These are phyloP conservation scores for Cystoisospora suis DNA, from an alignment of 169 alveolate genomes.

Conservation along the genomic window DNA sequence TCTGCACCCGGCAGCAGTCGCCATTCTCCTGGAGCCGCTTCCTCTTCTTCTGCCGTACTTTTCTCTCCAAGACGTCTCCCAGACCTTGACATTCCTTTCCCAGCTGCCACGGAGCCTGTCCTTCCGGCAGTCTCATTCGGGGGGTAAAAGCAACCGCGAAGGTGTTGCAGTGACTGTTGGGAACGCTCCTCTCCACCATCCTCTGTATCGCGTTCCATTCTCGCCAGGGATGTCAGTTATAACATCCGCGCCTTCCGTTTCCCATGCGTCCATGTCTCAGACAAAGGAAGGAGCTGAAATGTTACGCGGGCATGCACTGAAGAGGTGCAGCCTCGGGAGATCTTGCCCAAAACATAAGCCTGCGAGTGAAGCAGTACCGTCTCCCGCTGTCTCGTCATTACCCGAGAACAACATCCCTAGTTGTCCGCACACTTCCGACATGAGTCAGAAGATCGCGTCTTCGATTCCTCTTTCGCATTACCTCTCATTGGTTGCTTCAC, in stretches of 20 bases:
- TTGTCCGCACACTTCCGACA: background rate
- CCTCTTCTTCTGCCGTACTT: background rate
- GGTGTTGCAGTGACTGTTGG: background rate
- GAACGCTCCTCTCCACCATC: background rate
- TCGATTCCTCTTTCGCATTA: background rate
- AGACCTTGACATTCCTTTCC: background rate
- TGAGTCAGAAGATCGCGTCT: background rate
- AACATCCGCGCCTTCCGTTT: background rate
- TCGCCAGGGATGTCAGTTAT: background rate
- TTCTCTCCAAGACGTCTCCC: conserved; percentile 8
- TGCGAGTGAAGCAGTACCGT: background rate
- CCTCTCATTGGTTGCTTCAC: background rate
- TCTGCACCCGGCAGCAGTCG: background rate
- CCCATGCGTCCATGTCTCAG: background rate
- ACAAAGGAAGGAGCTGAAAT: too few relatives aligned
- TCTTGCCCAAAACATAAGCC: background rate
- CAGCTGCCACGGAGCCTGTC: conserved; percentile 5
- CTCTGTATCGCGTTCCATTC: background rate
- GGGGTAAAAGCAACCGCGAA: background rate
- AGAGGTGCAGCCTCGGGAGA: background rate
- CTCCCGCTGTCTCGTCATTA: background rate
- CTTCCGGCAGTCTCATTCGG: too few relatives aligned
- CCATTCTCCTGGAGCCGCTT: background rate
- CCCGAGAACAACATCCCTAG: background rate
- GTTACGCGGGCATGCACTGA: too few relatives aligned